Conservation (phyloP, 2,329 filamentous ascomycete species). For the Claviceps quebecensis region DNA sequence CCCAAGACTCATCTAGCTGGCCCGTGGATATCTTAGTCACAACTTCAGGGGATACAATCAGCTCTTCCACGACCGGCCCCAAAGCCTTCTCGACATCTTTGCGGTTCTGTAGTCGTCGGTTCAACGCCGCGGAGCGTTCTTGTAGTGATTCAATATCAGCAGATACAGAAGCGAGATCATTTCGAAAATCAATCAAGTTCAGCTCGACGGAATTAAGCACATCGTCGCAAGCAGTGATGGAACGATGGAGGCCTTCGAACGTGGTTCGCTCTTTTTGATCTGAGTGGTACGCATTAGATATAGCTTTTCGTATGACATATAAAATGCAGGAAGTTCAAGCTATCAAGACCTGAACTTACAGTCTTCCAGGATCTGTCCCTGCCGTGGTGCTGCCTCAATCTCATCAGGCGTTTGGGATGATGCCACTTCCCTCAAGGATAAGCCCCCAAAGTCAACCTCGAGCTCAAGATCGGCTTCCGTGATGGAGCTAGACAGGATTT, state of each 20-base stretch:
- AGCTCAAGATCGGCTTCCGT: conserved; percentile 42
- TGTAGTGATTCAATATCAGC: conserved; percentile 92
- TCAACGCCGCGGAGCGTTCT: conserved; percentile 69
- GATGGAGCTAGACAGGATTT: conserved; percentile 13
- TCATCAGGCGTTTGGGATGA: conserved; percentile 16
- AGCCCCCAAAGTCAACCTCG: conserved; percentile 63
- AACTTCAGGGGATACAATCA: conserved; percentile 72
- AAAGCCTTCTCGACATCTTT: conserved; percentile 79
- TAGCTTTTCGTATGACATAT: not conserved
- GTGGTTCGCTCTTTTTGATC: conserved; percentile 71
- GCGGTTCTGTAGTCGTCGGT: conserved; percentile 74
- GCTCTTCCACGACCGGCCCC: conserved; percentile 78
- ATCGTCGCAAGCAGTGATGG: conserved; percentile 82
- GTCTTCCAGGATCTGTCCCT: conserved; percentile 52
- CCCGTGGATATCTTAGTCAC: conserved; percentile 81
- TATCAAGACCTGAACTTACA: conserved; percentile 35
- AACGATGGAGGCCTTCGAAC: conserved; percentile 81
- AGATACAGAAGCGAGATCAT: conserved; percentile 82
- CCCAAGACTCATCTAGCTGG: conserved; percentile 78
- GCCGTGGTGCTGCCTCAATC: conserved; percentile 21
- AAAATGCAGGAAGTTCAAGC: not conserved
- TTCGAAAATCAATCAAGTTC: conserved; percentile 84
- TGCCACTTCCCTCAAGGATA: conserved; percentile 63
- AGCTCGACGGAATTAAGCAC: conserved; percentile 85
- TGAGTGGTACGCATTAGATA: conserved; percentile 14